These are phyloP conservation scores for Neurospora sp. DNA, from an alignment of 495 filamentous ascomycete genomes.

Conservation along the genomic window DNA sequence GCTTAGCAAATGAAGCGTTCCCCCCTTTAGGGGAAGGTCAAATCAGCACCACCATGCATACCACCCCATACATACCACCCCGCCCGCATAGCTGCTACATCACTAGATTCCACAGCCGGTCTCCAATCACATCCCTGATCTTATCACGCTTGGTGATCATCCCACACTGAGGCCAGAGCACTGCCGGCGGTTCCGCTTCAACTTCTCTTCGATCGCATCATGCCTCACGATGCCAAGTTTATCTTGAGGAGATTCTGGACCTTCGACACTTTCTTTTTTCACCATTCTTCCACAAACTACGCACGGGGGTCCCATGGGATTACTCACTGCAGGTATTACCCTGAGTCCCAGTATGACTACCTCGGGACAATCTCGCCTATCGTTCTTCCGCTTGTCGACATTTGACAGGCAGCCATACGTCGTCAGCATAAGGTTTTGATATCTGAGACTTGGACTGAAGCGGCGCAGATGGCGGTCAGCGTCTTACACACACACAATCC, in stretches of 20 bases:
- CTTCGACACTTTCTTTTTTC: not conserved
- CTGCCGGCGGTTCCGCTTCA: not conserved
- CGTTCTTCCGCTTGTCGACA: not conserved
- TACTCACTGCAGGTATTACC: not conserved
- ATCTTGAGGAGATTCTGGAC: not conserved
- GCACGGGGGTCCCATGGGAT: not conserved
- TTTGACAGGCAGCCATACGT: not conserved
- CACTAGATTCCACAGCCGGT: slow-evolving; percentile 7
- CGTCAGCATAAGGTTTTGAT: not conserved
- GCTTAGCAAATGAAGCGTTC: not conserved
- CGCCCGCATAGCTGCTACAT: slow-evolving; percentile 9
- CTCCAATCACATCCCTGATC: not conserved
- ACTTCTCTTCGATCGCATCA: not conserved
- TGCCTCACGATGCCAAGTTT: not conserved
- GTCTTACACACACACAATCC: not conserved
- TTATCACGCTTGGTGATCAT: not conserved
- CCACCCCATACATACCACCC: not conserved
- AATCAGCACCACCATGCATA: not conserved
- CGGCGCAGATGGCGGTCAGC: not conserved
- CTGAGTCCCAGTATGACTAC: not conserved
- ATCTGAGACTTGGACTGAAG: not conserved
- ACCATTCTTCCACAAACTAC: not conserved
- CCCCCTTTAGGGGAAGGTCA: not conserved
- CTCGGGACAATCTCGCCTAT: not conserved
- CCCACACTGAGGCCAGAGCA: not conserved